Conservation (phyloP, 768 basidiomycete genomes). For the Mycena alexandri region DNA sequence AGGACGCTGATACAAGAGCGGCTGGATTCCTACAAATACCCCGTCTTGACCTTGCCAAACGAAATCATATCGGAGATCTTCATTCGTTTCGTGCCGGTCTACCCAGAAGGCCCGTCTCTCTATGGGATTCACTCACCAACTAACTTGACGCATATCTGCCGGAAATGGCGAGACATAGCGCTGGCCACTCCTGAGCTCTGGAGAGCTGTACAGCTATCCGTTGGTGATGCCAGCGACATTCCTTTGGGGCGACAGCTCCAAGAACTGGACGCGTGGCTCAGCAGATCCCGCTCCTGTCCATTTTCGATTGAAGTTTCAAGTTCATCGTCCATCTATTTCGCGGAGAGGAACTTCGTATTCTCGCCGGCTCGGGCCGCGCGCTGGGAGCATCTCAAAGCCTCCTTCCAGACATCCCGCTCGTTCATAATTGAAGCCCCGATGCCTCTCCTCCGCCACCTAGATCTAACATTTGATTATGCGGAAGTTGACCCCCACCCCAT, state of each 20-base stretch:
- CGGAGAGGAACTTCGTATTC: neutral
- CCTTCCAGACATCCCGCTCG: neutral
- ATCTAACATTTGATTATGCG: neutral
- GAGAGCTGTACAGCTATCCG: neutral
- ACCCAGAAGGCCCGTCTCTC: neutral
- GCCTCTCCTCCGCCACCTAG: neutral
- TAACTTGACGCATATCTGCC: neutral
- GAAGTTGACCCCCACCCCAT: neutral
- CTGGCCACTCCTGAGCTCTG: neutral
- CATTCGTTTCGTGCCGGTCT: neutral
- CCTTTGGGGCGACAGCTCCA: neutral
- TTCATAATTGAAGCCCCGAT: neutral
- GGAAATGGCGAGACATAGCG: neutral
- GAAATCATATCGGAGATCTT: neutral
- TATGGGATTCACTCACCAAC: neutral
- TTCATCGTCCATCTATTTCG: too few relatives aligned
- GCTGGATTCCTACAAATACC: constrained; percentile 2
- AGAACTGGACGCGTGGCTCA: neutral
- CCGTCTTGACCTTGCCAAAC: neutral
- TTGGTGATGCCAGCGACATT: neutral
- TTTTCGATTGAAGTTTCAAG: neutral
- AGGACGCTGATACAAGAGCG: constrained; percentile 1
- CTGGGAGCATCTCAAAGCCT: neutral
- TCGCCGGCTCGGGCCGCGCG: neutral
- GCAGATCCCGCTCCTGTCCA: neutral